Evolutionary conservation across 2,329 filamentous ascomycete species (phyloP).

Genomic region (Penicillium sp.): DNA sequence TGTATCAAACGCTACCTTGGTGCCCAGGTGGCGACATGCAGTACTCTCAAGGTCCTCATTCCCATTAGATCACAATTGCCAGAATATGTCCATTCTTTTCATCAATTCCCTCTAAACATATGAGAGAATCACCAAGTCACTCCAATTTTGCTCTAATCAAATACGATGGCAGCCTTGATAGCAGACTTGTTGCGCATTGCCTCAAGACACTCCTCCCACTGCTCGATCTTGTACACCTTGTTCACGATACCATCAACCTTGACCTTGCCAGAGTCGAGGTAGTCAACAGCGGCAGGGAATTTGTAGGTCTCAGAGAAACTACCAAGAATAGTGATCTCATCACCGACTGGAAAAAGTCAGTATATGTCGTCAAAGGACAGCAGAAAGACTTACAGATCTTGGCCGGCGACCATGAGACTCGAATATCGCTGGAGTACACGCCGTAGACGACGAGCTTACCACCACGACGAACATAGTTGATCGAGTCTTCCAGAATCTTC

Average conservation of each 20-base stretch:
- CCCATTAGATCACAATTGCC: neutral
- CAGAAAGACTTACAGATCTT: slow-evolving; percentile 62
- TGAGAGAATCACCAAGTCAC: neutral
- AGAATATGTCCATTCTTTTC: slow-evolving; percentile 1
- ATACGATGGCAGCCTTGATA: slow-evolving; percentile 74
- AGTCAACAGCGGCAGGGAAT: slow-evolving; percentile 63
- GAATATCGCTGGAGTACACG: slow-evolving; percentile 65
- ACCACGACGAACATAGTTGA: slow-evolving; percentile 71
- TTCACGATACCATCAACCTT: slow-evolving; percentile 68
- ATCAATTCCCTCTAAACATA: neutral
- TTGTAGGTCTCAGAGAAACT: slow-evolving; percentile 75
- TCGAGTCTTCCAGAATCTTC: slow-evolving; percentile 69
- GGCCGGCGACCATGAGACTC: slow-evolving; percentile 68
- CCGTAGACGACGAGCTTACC: slow-evolving; percentile 73
- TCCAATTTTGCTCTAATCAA: slow-evolving; percentile 52
- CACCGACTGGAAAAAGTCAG: slow-evolving; percentile 39
- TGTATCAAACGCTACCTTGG: neutral
- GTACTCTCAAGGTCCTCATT: neutral
- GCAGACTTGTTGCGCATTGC: slow-evolving; percentile 71
- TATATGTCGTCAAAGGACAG: neutral
- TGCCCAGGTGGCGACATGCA: neutral
- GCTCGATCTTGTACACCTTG: slow-evolving; percentile 72
- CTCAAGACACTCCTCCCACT: slow-evolving; percentile 70
- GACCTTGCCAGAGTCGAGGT: slow-evolving; percentile 49
- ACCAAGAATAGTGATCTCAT: slow-evolving; percentile 72